phyloP scores from a whole-genome alignment of 139 green algal genomes.

The Volvox africanus region DNA sequence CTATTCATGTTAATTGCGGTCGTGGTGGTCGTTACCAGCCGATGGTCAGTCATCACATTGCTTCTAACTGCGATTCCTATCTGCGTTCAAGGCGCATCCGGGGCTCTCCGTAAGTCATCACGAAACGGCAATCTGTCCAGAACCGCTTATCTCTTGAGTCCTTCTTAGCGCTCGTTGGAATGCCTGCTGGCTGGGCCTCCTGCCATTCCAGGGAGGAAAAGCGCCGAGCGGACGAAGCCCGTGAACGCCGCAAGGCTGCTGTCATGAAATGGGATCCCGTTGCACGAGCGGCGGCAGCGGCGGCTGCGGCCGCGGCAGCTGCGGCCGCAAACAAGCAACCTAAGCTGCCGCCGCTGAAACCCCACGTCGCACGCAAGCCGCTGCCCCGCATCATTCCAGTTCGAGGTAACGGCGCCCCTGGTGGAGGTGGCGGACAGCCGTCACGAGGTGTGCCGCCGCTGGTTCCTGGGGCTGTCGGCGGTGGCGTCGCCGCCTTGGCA shows the following conservation, averaged over 20 bases:
- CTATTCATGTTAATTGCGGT: no score
- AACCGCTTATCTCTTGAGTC: neutral
- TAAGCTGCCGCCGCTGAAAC: constrained; percentile 41
- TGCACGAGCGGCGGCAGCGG: neutral
- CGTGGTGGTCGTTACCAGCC: no score
- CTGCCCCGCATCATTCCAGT: neutral
- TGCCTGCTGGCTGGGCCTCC: neutral
- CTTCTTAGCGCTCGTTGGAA: neutral
- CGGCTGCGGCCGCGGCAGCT: neutral
- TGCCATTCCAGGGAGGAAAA: constrained; percentile 34
- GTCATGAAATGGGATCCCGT: constrained; percentile 34
- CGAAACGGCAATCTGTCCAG: neutral
- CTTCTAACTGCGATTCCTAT: neutral
- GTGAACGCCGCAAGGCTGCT: constrained; percentile 1
- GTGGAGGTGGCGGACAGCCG: neutral
- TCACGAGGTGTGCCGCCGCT: neutral
- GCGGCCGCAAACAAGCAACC: neutral
- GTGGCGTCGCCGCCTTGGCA: neutral
- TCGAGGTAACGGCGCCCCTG: neutral
- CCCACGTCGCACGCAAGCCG: constrained; percentile 11
- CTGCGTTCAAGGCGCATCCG: neutral
- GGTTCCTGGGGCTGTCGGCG: neutral
- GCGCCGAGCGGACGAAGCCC: constrained; percentile 7
- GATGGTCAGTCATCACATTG: neutral
- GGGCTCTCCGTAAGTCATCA: neutral